A percentile compares a stretch with the other conserved stretches of the same genome.
phyloP scores from a whole-genome alignment of 257 asterid species.

The Eucommia ulmoides region DNA sequence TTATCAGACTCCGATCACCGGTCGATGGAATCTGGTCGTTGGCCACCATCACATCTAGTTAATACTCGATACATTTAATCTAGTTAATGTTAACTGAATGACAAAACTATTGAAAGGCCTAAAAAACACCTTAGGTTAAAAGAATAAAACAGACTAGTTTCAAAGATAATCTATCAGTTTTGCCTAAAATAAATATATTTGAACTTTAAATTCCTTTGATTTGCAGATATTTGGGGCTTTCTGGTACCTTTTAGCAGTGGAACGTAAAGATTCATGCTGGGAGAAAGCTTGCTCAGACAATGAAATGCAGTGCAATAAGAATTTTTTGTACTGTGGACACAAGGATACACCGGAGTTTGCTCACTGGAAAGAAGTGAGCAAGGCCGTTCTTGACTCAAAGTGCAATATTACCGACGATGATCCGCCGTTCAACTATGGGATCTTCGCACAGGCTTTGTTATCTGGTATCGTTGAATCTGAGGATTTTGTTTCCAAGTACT shows the following conservation, averaged over 20 bases:
- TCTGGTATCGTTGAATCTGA: conserved; percentile 65
- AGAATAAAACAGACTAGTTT: no score
- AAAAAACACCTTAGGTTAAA: no score
- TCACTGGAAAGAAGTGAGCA: conserved; percentile 46
- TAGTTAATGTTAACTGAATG: no score
- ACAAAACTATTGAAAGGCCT: no score
- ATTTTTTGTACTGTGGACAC: conserved; percentile 56
- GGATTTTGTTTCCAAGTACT: conserved; percentile 49
- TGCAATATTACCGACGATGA: conserved; percentile 36
- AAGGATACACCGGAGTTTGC: no score
- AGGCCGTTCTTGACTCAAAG: conserved; percentile 35
- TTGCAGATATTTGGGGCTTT: conserved; percentile 89
- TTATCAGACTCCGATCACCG: no score
- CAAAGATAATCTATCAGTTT: no score
- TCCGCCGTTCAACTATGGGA: conserved; percentile 55
- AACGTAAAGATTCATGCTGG: conserved; percentile 89
- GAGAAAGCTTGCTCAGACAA: conserved; percentile 42
- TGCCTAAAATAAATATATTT: no score
- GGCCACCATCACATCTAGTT: no score
- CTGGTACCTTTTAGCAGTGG: conserved; percentile 86
- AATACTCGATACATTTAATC: no score
- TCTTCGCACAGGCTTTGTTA: conserved; percentile 55
- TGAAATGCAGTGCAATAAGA: conserved; percentile 23
- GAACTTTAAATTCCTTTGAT: no score
- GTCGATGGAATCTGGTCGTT: no score